Evolutionary conservation across 352 stramenopile species (phyloP), one percentile per base, ranked within the genome.

Genomic region (Phytopythium sindhum): DNA sequence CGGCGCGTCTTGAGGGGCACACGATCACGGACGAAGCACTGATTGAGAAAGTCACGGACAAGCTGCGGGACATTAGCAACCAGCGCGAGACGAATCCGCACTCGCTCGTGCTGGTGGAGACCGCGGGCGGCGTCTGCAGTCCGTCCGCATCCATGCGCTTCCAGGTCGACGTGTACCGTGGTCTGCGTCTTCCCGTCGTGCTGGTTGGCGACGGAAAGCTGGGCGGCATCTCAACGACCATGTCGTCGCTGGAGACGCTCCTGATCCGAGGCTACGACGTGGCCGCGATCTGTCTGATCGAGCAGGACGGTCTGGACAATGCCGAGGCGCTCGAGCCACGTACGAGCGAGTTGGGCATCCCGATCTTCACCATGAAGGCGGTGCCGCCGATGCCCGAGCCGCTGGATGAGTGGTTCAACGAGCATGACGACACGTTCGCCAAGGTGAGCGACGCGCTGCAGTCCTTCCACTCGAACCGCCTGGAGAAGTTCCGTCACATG

Each of bases 171-270:
- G 80, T 98, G 51, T 99, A 98, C 69, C 82, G 90, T 28, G 71
- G 83, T 7, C 75, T 98, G 37, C 74, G 84, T 12, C 74, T 98
- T 8, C 93, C 92, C 11, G 90, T 97, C 6, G 83, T 99, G 61
- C 81, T 99, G 10, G 88, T 99, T 33, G 97, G 97, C n/a, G 97
- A 99, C 70, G 95, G 94, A 44, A 93, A 94, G 62, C 84, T 99
- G 7, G 97, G 97, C 57, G 97, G 97, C 9, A 99, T 99, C 65
- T 98, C 95, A 47, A 88, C 86, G 21, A 99, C 96, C 12, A 82
- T 99, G 62, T 93, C 92, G 7, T 86, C 95, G 15, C 70, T 98
- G 7, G 97, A 99, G 66, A 95, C 90, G 24, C 73, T 99, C 17
- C 66, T 97, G 59, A 80, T 91, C 64, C 85, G 97, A 23, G 86